A percentile compares a stretch with the other conserved stretches of the same genome.
phyloP scores from a whole-genome alignment of 768 basidiomycete species.

The Lactifluus subvellereus region DNA sequence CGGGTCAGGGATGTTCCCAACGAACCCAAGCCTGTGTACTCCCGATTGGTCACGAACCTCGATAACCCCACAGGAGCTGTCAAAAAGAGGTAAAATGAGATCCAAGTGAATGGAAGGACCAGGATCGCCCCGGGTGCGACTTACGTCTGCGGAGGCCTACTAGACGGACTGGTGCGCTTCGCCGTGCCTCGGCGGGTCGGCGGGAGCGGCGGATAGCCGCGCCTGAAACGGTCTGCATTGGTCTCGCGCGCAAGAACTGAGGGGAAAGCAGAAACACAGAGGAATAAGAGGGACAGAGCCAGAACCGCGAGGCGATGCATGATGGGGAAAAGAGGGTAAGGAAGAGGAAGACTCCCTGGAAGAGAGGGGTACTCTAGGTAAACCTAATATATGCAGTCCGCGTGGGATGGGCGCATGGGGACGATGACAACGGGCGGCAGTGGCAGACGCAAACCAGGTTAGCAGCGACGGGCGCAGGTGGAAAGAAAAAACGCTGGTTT shows the following conservation, averaged over 20 bases:
- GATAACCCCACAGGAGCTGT: background rate
- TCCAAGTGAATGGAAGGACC: background rate
- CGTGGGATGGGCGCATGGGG: no score
- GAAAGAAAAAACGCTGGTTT: no score
- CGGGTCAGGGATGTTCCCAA: background rate
- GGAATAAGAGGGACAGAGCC: background rate
- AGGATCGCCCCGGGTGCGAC: background rate
- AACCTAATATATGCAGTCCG: no score
- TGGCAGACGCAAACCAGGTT: no score
- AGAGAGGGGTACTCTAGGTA: background rate
- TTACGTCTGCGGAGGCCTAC: background rate
- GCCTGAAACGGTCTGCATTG: constrained; percentile 9
- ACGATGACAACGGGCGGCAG: no score
- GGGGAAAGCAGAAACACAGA: constrained; percentile 6
- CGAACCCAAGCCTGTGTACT: background rate
- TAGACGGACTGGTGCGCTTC: background rate
- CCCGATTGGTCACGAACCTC: constrained; percentile 7
- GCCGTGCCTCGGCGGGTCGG: background rate
- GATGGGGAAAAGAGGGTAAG: background rate
- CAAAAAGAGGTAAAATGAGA: background rate
- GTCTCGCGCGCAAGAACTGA: background rate
- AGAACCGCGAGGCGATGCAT: constrained; percentile 1
- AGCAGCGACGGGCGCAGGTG: no score
- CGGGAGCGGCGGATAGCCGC: constrained; percentile 6
- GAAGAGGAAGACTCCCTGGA: background rate